Evolutionary conservation across 2,329 filamentous ascomycete species (phyloP), one percentile per base, ranked within the genome.

Genomic region (Sporothrix euskadiensis): DNA sequence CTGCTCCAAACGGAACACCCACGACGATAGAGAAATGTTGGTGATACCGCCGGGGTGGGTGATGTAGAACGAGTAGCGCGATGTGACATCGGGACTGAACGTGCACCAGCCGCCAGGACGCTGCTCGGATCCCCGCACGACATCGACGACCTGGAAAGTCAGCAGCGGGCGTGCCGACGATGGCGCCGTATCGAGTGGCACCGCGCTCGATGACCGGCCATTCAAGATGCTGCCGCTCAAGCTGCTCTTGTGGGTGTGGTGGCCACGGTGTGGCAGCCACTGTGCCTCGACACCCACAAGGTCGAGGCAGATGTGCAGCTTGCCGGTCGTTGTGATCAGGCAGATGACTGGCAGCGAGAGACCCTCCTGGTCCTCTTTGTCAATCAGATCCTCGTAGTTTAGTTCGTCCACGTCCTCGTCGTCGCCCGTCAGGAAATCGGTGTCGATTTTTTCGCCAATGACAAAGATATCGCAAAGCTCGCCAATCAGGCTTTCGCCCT

Each of bases 1-100:
- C 68, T 85, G 85, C 79, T 91, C 89, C 0, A 91, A 83, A 1
- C 88, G 85, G 79, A 89, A 90, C 4, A 90, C 86, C 89, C 89
- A 91, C 1, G 88, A 85, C 1, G 86, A 82, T 47, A 91, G 82
- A 1, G 88, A 90, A 14, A 91, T 81, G 73, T 85, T 87, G 0
- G 86, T 89, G 76, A 91, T 87, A 73, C 87, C 88, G 5, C 85
- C 86, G 54, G 88, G 84, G 75, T 90, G 86, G 0, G 89, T 91
- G 71, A 91, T 83, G 75, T 87, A 91, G 76, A 91, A 89, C 16
- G 84, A 86, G 79, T 91, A 91, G 47, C 88, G 85, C 4, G 89
- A 90, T 56, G 85, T 87, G 72, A 87, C 85, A 76, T 91, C 89
- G 6, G 83, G 78, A 76, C 88, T 90, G 77, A 91, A 90, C 54